phyloP scores from a whole-genome alignment of 805 yeast genomes.

The Wickerhamiella nectarea region DNA sequence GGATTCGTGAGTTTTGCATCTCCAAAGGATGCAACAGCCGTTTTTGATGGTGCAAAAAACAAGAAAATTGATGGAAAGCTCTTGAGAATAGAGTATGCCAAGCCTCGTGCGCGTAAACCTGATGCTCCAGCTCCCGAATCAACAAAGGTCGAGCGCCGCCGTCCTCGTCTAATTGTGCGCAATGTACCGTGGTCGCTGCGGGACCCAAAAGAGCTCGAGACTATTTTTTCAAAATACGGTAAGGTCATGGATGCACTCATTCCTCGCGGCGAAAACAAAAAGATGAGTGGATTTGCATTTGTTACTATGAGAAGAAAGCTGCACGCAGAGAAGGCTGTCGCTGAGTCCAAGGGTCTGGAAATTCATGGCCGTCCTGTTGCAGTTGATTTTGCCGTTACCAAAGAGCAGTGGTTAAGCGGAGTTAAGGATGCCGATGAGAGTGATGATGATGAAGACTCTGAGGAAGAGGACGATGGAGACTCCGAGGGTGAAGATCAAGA shows the following conservation, averaged over 20 bases:
- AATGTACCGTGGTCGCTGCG: conserved; percentile 95
- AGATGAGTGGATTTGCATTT: conserved; percentile 89
- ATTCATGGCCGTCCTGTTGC: conserved; percentile 86
- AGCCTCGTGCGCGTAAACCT: conserved; percentile 66
- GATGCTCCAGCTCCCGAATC: conserved; percentile 16
- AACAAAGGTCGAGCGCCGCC: conserved; percentile 48
- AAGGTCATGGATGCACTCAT: conserved; percentile 78
- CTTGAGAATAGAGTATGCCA: conserved; percentile 74
- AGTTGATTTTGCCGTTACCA: conserved; percentile 86
- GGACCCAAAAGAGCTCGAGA: conserved; percentile 55
- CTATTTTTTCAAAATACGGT: conserved; percentile 63
- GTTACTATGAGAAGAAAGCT: conserved; percentile 72
- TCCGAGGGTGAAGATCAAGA: conserved; percentile 24
- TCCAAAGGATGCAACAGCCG: conserved; percentile 72
- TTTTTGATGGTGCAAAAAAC: conserved; percentile 54
- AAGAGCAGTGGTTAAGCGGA: conserved; percentile 55
- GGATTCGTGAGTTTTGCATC: conserved; percentile 85
- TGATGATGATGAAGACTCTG: conserved; percentile 31
- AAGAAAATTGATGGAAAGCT: conserved; percentile 50
- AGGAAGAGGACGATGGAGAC: conserved; percentile 28
- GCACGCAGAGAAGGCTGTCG: conserved; percentile 71
- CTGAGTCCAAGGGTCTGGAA: conserved; percentile 57
- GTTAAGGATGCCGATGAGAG: conserved; percentile 18
- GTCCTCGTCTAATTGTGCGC: conserved; percentile 75
- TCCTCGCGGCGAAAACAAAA: conserved; percentile 78